Percentiles rank a stretch among this genome's conserved stretches.
Conservation (phyloP, 2,329 filamentous ascomycete genomes). For the Cryoendolithus antarcticus region DNA sequence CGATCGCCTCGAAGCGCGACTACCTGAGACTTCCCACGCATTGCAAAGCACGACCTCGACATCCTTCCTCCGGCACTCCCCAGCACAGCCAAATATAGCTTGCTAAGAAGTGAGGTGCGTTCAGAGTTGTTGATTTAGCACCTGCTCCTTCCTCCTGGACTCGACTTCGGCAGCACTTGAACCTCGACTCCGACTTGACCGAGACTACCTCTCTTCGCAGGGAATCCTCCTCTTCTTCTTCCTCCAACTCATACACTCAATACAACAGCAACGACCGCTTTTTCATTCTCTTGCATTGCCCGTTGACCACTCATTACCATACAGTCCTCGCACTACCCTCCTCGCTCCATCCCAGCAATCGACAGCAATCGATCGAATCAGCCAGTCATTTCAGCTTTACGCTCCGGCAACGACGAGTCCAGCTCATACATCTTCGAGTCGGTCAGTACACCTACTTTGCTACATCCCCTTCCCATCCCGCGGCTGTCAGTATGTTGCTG, state of each 20-base stretch:
- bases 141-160: neutral
- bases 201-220: neutral
- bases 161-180: constrained; percentile 1
- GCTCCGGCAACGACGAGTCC: no score
- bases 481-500: no score
- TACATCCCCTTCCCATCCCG: no score
- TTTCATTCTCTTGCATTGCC: constrained; percentile 26
- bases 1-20: no score
- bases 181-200: constrained; percentile 1
- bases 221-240: constrained; percentile 7
- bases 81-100: constrained; percentile 1
- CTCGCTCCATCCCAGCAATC: neutral
- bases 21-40: no score
- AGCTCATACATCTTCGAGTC: no score
- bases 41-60: no score
- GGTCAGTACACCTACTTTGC: no score
- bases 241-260: constrained; percentile 10
- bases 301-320: constrained; percentile 14
- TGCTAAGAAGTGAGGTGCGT: constrained; percentile 1
- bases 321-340: constrained; percentile 8
- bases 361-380: no score
- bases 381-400: no score
- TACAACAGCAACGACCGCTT: constrained; percentile 19
- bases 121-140: constrained; percentile 4
- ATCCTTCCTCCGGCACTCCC: neutral